Evolutionary conservation across 2,329 filamentous ascomycete genomes (phyloP), one percentile per base, ranked within the genome.

Genomic region (Ceratocystis cacaofunesta): DNA sequence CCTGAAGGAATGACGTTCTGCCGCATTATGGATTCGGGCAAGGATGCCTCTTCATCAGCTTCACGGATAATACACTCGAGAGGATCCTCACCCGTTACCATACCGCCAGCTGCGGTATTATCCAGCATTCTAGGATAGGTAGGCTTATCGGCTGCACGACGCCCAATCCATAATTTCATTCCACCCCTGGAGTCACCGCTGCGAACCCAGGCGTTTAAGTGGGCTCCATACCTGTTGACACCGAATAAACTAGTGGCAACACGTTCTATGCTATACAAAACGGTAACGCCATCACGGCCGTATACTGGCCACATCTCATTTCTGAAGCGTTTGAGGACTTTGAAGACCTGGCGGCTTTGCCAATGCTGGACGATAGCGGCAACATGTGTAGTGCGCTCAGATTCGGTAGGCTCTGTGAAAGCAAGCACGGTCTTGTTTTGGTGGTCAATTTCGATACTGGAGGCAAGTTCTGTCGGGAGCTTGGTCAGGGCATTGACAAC

Each of bases 71-170:
- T 77, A 73, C 88, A 90, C 72, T 92, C 90, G 61, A 91, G 87
- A 0, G 89, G 88, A 25, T 80, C 80, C 74, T 96, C 92, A 15
- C 86, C 88, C 0, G 89, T 89, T 73, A 87, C 85, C 70, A 97
- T 85, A 0, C 76, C 82, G n/a, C 82, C 82, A 0, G 92, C 94
- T 5, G 95, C 94, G 1, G 91, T 91, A 74, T 97, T 99, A 75
- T 99, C 94, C 69, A 99, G 79, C 82, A 96, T 92, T n/a, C 88
- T 82, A 0, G 88, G 87, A 72, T 92, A 99, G 0, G 91, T 96
- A 69, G 89, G 84, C 78, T 97, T 99, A 67, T 79, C 82, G 62
- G 78, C 79, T 12, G 91, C 83, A 8, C 94, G 82, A 58, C 86
- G 82, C 2, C 94, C 89, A 1, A 95, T 83, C 92, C 94, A 97